Evolutionary conservation across 23 red algal species (phyloP).

Genomic region (Cyanidiococcus yangmingshanensis): DNA sequence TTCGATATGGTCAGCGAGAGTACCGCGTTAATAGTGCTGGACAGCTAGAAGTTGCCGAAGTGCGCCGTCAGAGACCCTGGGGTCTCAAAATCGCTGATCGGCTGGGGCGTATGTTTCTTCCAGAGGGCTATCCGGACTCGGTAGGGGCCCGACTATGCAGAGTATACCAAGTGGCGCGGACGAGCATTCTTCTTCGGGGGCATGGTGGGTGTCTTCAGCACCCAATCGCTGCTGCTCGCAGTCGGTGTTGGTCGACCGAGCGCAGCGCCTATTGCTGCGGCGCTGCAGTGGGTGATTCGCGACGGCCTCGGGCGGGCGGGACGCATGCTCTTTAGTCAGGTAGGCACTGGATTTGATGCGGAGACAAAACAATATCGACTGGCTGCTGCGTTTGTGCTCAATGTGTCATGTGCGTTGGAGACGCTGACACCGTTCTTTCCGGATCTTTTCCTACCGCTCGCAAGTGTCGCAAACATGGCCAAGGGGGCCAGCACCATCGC

Average conservation of each 20-base stretch:
- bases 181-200: conserved; percentile 73
- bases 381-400: conserved; percentile 68
- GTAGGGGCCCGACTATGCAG: conserved; percentile 67
- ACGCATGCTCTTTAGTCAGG: conserved; percentile 68
- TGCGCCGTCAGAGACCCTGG: conserved; percentile 31
- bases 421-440: conserved; percentile 52
- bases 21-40: conserved; percentile 21
- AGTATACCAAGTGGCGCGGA: conserved; percentile 71
- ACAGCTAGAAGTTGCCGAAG: conserved; percentile 5
- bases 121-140: conserved; percentile 67
- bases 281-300: conserved; percentile 87
- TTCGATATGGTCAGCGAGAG: conserved; percentile 1
- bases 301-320: conserved; percentile 77
- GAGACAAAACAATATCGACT: conserved; percentile 88
- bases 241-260: conserved; percentile 69
- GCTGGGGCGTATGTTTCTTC: conserved; percentile 48
- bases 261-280: conserved; percentile 61
- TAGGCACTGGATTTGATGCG: conserved; percentile 84
- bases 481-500: conserved; percentile 76
- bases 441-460: conserved; percentile 64
- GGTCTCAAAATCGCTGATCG: conserved; percentile 53
- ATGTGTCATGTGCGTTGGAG: conserved; percentile 64
- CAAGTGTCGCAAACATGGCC: conserved; percentile 90
- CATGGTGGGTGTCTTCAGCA: conserved; percentile 71
- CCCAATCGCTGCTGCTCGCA: conserved; percentile 68